phyloP scores from a whole-genome alignment of 192 early-diverging fungal genomes.

The Coemansia sp. region DNA sequence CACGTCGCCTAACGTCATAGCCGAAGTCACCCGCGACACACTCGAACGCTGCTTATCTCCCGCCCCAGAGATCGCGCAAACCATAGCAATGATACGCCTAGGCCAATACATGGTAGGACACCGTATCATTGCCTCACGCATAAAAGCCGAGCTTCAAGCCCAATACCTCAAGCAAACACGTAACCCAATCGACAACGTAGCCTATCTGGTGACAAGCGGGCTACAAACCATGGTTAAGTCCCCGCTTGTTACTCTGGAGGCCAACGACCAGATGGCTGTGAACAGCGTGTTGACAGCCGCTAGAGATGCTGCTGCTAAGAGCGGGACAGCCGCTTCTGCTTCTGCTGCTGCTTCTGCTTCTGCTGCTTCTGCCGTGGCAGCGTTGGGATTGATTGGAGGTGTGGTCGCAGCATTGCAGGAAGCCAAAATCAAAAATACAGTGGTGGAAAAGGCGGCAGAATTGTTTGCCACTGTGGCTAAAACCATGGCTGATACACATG shows the following conservation, averaged over 20 bases:
- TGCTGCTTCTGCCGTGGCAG: not conserved
- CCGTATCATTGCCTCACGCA: not conserved
- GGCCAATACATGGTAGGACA: slow-evolving; percentile 27
- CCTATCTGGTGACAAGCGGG: slow-evolving; percentile 7
- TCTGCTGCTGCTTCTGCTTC: too few relatives aligned
- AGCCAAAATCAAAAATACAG: not conserved
- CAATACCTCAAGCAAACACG: not conserved
- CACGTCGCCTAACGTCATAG: slow-evolving; percentile 17
- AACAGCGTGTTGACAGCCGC: not conserved
- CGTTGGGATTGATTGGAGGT: slow-evolving; percentile 29
- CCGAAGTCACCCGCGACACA: slow-evolving; percentile 31
- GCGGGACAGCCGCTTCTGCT: too few relatives aligned
- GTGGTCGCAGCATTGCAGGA: slow-evolving; percentile 13
- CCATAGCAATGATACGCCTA: slow-evolving; percentile 8
- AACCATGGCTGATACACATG: too few relatives aligned
- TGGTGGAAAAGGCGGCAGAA: not conserved
- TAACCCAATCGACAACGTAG: slow-evolving; percentile 12
- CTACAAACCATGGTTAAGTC: not conserved
- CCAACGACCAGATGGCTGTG: not conserved
- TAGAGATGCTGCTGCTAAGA: too few relatives aligned
- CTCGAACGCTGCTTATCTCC: slow-evolving; percentile 2
- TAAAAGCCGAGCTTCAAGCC: not conserved
- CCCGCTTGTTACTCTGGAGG: not conserved
- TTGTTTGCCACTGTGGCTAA: slow-evolving; percentile 9
- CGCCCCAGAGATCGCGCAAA: too few relatives aligned